A percentile compares a stretch with the other conserved stretches of the same genome.
phyloP scores from a whole-genome alignment of 163 green algal genomes.

The Chlorella variabilis region DNA sequence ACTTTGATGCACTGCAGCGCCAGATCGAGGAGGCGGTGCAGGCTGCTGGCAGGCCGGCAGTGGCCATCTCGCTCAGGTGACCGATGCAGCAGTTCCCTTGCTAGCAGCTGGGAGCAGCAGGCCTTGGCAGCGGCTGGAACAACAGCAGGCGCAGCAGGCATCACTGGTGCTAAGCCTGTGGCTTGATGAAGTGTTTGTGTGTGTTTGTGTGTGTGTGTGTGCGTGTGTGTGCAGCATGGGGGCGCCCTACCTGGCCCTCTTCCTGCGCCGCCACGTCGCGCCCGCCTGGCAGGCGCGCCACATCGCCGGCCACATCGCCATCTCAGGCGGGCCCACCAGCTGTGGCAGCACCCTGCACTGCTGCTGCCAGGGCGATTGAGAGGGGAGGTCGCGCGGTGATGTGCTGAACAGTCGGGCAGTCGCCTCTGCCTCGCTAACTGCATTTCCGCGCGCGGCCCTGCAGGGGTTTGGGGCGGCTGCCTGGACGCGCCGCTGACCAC shows the following conservation, averaged over 20 bases:
- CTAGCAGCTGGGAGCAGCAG: no score
- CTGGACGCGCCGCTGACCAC: not conserved
- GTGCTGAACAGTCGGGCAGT: no score
- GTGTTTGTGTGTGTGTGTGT: no score
- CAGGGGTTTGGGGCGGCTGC: not conserved
- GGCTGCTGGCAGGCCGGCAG: not conserved
- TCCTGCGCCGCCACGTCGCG: not conserved
- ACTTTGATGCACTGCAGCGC: not conserved
- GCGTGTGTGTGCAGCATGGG: not conserved
- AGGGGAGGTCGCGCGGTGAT: no score
- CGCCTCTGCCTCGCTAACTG: no score
- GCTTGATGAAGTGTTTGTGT: no score
- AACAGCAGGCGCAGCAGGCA: no score
- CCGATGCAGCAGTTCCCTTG: not conserved
- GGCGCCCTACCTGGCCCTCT: not conserved
- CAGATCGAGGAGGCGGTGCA: not conserved
- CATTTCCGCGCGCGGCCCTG: not conserved
- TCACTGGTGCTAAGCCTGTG: no score
- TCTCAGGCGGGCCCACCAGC: not conserved
- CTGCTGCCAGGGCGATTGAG: no score
- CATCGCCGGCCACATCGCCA: slow-evolving; percentile 2
- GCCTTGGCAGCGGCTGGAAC: no score
- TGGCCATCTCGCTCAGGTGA: slow-evolving; percentile 13
- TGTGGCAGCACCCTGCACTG: no score
- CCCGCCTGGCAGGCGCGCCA: slow-evolving; percentile 2